These are phyloP conservation scores for Serendipita vermifera DNA, from an alignment of 768 basidiomycete species.

Conservation along the genomic window DNA sequence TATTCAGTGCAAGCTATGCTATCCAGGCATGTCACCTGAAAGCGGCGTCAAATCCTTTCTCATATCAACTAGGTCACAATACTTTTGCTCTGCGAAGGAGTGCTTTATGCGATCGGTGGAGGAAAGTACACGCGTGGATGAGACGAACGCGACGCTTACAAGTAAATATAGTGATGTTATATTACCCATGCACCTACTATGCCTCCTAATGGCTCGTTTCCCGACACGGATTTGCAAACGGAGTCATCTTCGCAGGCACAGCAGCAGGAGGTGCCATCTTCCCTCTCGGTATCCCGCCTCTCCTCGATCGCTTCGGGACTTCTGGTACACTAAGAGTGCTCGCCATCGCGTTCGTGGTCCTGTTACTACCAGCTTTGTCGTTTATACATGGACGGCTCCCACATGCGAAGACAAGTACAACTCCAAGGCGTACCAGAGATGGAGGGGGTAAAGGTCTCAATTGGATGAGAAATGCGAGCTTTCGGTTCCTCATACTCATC, in stretches of 20 bases:
- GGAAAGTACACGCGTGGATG: conserved; percentile 8
- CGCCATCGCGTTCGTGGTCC: conserved; percentile 14
- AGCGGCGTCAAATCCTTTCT: not conserved
- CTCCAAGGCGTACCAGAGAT: conserved; percentile 16
- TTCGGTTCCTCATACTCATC: conserved; percentile 20
- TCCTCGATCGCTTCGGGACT: conserved; percentile 20
- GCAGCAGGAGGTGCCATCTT: conserved; percentile 21
- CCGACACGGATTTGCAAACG: conserved; percentile 24
- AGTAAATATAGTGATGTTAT: conserved; percentile 18
- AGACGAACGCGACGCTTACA: not conserved
- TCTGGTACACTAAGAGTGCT: conserved; percentile 20
- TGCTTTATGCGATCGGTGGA: conserved; percentile 24
- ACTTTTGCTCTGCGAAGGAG: conserved; percentile 22
- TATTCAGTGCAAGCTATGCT: conserved; percentile 22
- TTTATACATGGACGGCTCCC: conserved; percentile 22
- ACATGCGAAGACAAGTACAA: conserved; percentile 13
- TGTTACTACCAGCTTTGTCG: conserved; percentile 19
- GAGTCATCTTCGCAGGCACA: conserved; percentile 25
- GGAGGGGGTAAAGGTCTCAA: conserved; percentile 14
- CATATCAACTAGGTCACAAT: conserved; percentile 15
- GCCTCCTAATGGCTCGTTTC: conserved; percentile 26
- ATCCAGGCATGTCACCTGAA: conserved; percentile 16
- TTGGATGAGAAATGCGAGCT: conserved; percentile 19
- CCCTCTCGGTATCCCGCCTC: conserved; percentile 19
- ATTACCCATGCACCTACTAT: conserved; percentile 20